A percentile compares a stretch with the other conserved stretches of the same genome.
Evolutionary conservation across 2,329 filamentous ascomycete species (phyloP).

Genomic region (Neospermospora avenae): DNA sequence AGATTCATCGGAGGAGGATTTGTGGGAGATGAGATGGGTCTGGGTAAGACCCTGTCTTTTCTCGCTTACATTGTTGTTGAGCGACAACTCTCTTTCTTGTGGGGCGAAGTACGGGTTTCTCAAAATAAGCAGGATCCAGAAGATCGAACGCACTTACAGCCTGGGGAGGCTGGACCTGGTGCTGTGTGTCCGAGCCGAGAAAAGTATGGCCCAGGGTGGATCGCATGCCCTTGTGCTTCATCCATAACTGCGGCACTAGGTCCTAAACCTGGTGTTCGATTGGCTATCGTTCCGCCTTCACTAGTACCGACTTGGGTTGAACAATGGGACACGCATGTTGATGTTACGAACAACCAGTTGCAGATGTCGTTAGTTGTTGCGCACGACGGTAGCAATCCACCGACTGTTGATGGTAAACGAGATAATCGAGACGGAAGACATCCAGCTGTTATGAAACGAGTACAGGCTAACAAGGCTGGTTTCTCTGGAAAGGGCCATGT

Average conservation of each 20-base stretch:
- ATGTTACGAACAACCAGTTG: slow-evolving; percentile 2
- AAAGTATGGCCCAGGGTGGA: slow-evolving; percentile 13
- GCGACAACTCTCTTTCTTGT: slow-evolving; percentile 20
- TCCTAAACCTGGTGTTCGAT: slow-evolving; percentile 18
- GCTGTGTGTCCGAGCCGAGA: slow-evolving; percentile 11
- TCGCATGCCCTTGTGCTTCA: slow-evolving; percentile 22
- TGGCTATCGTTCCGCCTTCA: slow-evolving; percentile 20
- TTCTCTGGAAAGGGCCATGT: neutral
- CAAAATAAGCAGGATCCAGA: neutral
- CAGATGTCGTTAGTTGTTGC: slow-evolving; percentile 19
- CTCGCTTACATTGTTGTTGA: slow-evolving; percentile 42
- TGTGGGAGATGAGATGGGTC: slow-evolving; percentile 56
- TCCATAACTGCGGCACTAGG: slow-evolving; percentile 7
- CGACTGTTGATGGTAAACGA: neutral
- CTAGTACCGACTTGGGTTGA: slow-evolving; percentile 18
- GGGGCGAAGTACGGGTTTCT: slow-evolving; percentile 13
- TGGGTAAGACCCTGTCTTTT: slow-evolving; percentile 51
- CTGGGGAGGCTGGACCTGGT: neutral
- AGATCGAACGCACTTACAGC: slow-evolving; percentile 9
- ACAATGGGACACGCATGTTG: slow-evolving; percentile 22
- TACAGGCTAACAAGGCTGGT: neutral
- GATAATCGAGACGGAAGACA: slow-evolving; percentile 8
- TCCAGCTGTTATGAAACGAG: neutral
- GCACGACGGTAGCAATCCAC: slow-evolving; percentile 4
- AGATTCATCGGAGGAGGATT: slow-evolving; percentile 57